Conservation (phyloP, 2,329 filamentous ascomycete species). For the Phialophora expanda region DNA sequence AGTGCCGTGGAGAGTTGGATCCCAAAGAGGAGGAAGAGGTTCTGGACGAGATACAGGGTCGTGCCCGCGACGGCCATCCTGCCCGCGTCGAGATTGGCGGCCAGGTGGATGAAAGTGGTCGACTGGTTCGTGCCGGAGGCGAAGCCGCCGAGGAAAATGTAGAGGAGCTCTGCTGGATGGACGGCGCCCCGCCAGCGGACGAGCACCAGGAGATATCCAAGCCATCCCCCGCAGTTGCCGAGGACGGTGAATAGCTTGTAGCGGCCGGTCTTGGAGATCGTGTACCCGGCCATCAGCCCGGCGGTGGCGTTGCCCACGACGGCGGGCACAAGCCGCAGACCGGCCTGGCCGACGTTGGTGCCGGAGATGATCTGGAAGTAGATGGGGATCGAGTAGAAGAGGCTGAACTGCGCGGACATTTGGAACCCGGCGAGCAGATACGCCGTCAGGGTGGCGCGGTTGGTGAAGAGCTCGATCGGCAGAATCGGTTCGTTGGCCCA, state of each 20-base stretch:
- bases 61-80: slow-evolving; percentile 59
- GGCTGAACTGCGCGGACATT: slow-evolving; percentile 62
- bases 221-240: slow-evolving; percentile 56
- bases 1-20: slow-evolving; percentile 24
- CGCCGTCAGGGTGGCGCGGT: slow-evolving; percentile 59
- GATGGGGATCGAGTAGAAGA: slow-evolving; percentile 57
- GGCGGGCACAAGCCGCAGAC: slow-evolving; percentile 68
- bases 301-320: slow-evolving; percentile 70
- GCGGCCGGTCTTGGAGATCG: slow-evolving; percentile 63
- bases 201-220: slow-evolving; percentile 59
- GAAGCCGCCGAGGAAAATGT: slow-evolving; percentile 64
- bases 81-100: slow-evolving; percentile 51
- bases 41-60: slow-evolving; percentile 51
- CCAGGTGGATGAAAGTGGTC: slow-evolving; percentile 58
- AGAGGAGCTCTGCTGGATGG: slow-evolving; percentile 60
- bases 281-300: slow-evolving; percentile 63
- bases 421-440: slow-evolving; percentile 62
- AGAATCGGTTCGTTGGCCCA: slow-evolving; percentile 47
- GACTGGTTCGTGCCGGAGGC: slow-evolving; percentile 56
- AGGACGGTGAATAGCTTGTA: slow-evolving; percentile 63
- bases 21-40: slow-evolving; percentile 27
- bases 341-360: slow-evolving; percentile 63
- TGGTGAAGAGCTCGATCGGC: slow-evolving; percentile 45
- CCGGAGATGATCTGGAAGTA: slow-evolving; percentile 71
- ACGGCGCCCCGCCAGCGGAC: slow-evolving; percentile 65